Base-by-base conservation (phyloP, 352 stramenopile genomes). In the Phytophthora sp. region DNA sequence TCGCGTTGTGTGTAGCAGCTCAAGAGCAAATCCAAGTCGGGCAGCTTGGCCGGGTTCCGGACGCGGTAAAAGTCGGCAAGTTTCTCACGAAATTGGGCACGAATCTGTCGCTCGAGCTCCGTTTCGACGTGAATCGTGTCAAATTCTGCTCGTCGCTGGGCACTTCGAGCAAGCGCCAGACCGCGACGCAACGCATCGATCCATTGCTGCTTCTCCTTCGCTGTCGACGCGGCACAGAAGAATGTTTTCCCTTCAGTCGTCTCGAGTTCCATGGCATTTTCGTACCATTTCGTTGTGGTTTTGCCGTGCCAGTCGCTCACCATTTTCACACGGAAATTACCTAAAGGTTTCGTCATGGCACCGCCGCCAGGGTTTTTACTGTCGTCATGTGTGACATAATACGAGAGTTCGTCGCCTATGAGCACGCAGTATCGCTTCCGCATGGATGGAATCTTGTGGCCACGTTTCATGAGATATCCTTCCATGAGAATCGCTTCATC, bases 391-490 rank as follows among this genome's bases (percentile, higher is more conserved):
- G 86, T 93, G 4, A 85, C 72, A 50, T 78, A 94, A 58, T 91
- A 91, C 29, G 65, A 74, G 16, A 94, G 59, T 4, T 77, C 68
- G 13, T 84, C 77, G 30, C 77, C 70, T 6, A 79, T 31, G 0
- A 94, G 66, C 16, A 93, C 77, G 20, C 80, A 91, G 63, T 91
- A 94, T 45, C 80, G 76, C 50, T 91, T 92, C 13, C 79, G 69
- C 83, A 94, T 91, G 2, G 84, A 91, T 7, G 84, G 84, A 21
- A 92, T 79, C 23, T 84, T 57, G 60, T 91, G 84, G 0, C 84
- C 84, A 5, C 85, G 84, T 65, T 91, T 92, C 50, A 88, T 76
- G 31, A 94, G 61, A 46, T 94, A 94, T 0, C 86, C 86, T 58
- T 93, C 80, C 76, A 94, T 90, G 11, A 89, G 45, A 35, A 89